These are phyloP conservation scores for Syzygium oleosum DNA, from an alignment of 345 rosid species.

Conservation along the genomic window DNA sequence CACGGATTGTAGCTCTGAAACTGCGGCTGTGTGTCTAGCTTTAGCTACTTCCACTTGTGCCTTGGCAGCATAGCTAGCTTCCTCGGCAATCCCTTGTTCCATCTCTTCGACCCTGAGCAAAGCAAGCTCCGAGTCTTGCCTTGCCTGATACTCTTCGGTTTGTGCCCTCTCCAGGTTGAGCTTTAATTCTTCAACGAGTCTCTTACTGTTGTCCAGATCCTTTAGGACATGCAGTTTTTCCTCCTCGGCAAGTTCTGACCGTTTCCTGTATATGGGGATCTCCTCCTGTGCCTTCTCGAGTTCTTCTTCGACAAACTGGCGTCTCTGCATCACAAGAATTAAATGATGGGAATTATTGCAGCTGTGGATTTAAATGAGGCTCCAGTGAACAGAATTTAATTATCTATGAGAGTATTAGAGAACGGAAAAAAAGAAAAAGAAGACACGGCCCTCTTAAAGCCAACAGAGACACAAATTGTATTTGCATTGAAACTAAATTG, in stretches of 20 bases:
- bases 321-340: conserved; percentile 32
- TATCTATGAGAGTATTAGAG: neutral
- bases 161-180: conserved; percentile 83
- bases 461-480: neutral
- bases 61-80: conserved; percentile 87
- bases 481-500: neutral
- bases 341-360: neutral
- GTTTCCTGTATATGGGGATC: conserved; percentile 56
- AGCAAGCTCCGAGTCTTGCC: conserved; percentile 87
- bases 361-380: neutral
- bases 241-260: conserved; percentile 53
- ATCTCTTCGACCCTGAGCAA: conserved; percentile 85
- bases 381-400: neutral
- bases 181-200: conserved; percentile 75
- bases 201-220: conserved; percentile 76
- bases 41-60: conserved; percentile 92
- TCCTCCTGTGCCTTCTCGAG: conserved; percentile 57
- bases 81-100: conserved; percentile 90
- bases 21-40: conserved; percentile 66
- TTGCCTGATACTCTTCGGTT: conserved; percentile 88
- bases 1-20: conserved; percentile 63
- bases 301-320: conserved; percentile 65
- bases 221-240: conserved; percentile 44
- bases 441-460: neutral
- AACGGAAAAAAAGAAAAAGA: neutral